Conservation (phyloP, 495 filamentous ascomycete genomes). For the Neurospora sp. region DNA sequence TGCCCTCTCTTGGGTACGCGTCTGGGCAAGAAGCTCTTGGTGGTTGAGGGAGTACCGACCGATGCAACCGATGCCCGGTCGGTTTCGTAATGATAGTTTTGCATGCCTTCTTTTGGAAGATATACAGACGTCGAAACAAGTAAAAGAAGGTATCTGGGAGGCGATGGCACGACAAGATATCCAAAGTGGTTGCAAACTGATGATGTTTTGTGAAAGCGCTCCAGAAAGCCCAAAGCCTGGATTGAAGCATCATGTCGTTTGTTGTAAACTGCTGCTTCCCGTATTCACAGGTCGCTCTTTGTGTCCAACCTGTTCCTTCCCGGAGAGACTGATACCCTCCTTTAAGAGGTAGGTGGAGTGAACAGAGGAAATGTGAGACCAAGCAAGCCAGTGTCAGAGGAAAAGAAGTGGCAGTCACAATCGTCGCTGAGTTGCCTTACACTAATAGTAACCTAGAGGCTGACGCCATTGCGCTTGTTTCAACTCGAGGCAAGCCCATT, state of each 20-base stretch:
- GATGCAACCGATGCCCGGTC: conserved; percentile 6
- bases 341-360: not conserved
- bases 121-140: not conserved
- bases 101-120: not conserved
- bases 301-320: not conserved
- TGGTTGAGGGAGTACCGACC: conserved; percentile 7
- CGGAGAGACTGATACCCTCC: not conserved
- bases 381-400: not conserved
- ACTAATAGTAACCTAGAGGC: not conserved
- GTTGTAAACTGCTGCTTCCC: conserved; percentile 17
- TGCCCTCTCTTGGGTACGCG: not conserved
- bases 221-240: not conserved
- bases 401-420: not conserved
- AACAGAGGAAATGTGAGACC: not conserved
- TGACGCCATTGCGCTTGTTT: not conserved
- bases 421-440: not conserved
- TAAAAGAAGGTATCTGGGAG: not conserved
- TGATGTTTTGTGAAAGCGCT: not conserved
- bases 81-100: conserved; percentile 6
- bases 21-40: conserved; percentile 5
- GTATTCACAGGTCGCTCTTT: conserved; percentile 4
- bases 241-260: not conserved
- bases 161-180: not conserved
- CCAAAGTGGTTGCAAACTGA: not conserved
- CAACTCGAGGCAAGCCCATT: not conserved